Evolutionary conservation across 305 asterid genomes (phyloP).

Genomic region (Fraxinus dipetala): DNA sequence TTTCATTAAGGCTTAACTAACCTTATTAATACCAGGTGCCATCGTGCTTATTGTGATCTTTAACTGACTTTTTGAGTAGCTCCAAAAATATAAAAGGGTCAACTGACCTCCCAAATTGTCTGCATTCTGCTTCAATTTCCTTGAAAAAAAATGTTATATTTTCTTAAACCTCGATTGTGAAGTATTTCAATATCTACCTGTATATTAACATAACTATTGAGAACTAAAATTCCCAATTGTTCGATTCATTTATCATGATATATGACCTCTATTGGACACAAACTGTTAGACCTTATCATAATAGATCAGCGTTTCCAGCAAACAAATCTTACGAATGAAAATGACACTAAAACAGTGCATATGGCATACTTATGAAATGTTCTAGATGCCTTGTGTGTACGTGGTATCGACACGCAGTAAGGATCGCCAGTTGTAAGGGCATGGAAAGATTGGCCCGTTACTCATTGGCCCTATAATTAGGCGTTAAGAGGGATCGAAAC

Average conservation of each 20-base stretch:
- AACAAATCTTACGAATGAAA: not conserved
- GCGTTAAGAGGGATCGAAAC: not conserved
- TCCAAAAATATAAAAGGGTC: not conserved
- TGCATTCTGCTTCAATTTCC: not conserved
- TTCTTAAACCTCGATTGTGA: not conserved
- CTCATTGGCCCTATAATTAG: not conserved
- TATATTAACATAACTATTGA: not conserved
- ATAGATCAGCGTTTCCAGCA: not conserved
- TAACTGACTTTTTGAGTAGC: not conserved
- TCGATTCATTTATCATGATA: not conserved
- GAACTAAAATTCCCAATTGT: not conserved
- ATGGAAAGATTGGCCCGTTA: not conserved
- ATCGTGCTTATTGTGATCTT: not conserved
- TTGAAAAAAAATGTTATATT: not conserved
- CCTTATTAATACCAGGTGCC: not conserved
- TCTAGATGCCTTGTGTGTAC: not conserved
- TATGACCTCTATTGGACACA: not conserved
- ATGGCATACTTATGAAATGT: not conserved
- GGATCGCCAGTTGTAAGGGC: not conserved
- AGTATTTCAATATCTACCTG: not conserved
- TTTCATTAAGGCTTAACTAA: not conserved
- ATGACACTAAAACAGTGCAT: not conserved
- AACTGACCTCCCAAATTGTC: not conserved
- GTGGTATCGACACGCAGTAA: not conserved
- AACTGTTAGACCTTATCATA: not conserved